phyloP scores from a whole-genome alignment of 352 stramenopile species.

The Pythium dissimile region DNA sequence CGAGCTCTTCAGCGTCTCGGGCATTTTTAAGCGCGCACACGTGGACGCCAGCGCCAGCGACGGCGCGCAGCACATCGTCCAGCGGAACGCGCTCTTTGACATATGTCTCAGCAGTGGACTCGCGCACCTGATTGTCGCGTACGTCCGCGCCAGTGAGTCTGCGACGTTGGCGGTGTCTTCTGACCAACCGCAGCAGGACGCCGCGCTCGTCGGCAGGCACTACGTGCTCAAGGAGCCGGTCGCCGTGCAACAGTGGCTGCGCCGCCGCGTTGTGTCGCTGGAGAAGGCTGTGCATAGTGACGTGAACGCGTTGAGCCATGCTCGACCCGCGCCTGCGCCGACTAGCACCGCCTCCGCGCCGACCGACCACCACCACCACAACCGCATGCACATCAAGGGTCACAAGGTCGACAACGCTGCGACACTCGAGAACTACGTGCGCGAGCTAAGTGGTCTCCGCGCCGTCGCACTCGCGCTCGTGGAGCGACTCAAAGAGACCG shows the following conservation, averaged over 20 bases:
- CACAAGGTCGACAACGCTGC: slow-evolving; percentile 11
- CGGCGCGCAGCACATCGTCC: slow-evolving; percentile 33
- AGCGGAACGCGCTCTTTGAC: slow-evolving; percentile 76
- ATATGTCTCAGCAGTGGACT: slow-evolving; percentile 69
- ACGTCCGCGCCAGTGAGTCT: slow-evolving; percentile 40
- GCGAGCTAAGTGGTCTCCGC: slow-evolving; percentile 64
- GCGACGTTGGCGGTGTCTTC: slow-evolving; percentile 4
- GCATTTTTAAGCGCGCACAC: slow-evolving; percentile 36
- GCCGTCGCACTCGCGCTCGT: slow-evolving; percentile 65
- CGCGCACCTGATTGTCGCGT: slow-evolving; percentile 67
- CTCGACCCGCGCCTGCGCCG: slow-evolving; percentile 18
- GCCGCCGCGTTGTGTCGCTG: slow-evolving; percentile 46
- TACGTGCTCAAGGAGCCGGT: slow-evolving; percentile 82
- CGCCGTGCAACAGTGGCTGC: slow-evolving; percentile 75
- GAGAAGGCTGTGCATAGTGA: slow-evolving; percentile 49
- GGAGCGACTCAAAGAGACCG: slow-evolving; percentile 62
- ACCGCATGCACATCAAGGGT: slow-evolving; percentile 2
- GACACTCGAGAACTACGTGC: slow-evolving; percentile 38
- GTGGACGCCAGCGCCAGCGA: slow-evolving; percentile 17
- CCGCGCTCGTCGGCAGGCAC: slow-evolving; percentile 26
- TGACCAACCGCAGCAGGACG: slow-evolving; percentile 5
- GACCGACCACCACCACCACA: slow-evolving; percentile 20
- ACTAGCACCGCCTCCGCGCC: neutral
- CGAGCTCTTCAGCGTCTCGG: slow-evolving; percentile 80
- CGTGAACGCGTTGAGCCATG: slow-evolving; percentile 4